Evolutionary conservation across 192 early-diverging fungal species (phyloP).

Genomic region (Coemansia sp.): DNA sequence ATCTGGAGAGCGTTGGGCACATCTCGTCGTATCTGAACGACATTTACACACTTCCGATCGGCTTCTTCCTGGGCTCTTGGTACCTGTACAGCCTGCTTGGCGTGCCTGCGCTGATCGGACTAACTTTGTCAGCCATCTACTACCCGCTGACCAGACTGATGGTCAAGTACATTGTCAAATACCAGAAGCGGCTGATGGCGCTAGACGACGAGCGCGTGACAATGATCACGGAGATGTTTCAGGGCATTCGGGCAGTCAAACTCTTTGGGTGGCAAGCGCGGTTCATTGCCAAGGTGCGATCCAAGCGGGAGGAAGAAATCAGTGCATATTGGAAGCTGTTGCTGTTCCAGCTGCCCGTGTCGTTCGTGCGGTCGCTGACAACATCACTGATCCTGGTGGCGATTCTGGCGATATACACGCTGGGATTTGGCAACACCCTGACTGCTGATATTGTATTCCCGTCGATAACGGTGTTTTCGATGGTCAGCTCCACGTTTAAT

Average conservation of each 20-base stretch:
- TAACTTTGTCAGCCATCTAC: slow-evolving; percentile 63
- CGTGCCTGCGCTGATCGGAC: slow-evolving; percentile 76
- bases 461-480: slow-evolving; percentile 71
- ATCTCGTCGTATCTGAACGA: slow-evolving; percentile 60
- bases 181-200: slow-evolving; percentile 58
- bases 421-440: slow-evolving; percentile 58
- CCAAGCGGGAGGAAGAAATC: slow-evolving; percentile 67
- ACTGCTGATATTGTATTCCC: slow-evolving; percentile 72
- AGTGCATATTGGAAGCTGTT: slow-evolving; percentile 56
- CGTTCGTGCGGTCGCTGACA: slow-evolving; percentile 51
- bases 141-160: slow-evolving; percentile 62
- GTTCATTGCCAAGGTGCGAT: slow-evolving; percentile 69
- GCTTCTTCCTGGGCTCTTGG: slow-evolving; percentile 65
- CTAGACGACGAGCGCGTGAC: slow-evolving; percentile 78
- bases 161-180: slow-evolving; percentile 54
- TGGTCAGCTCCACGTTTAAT: slow-evolving; percentile 65
- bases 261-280: slow-evolving; percentile 83
- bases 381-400: slow-evolving; percentile 62
- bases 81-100: slow-evolving; percentile 80
- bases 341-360: slow-evolving; percentile 60
- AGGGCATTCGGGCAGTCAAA: slow-evolving; percentile 93
- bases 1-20: slow-evolving; percentile 67
- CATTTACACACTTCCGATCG: slow-evolving; percentile 66
- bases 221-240: slow-evolving; percentile 80
- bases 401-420: slow-evolving; percentile 60